A percentile compares a stretch with the other conserved stretches of the same genome.
Evolutionary conservation across 352 stramenopile species (phyloP).

Genomic region (Globisporangium heterothallicum): DNA sequence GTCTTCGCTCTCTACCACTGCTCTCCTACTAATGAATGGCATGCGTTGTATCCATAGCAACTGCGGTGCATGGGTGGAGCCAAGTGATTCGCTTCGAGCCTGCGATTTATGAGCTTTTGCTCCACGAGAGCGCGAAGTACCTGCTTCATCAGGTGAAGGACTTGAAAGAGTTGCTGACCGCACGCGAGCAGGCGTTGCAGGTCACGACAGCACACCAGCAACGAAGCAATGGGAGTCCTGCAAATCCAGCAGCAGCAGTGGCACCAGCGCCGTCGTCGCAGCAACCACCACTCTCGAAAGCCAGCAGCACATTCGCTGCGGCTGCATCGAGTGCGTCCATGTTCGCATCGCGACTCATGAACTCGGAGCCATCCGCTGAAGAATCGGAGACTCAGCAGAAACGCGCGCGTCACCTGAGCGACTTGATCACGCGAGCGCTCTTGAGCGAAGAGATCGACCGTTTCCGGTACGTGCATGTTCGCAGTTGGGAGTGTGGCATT

Average conservation of each 20-base stretch:
- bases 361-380: constrained; percentile 22
- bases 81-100: constrained; percentile 44
- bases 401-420: constrained; percentile 29
- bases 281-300: constrained; percentile 12
- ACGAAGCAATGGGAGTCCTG: neutral
- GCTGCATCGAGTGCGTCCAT: constrained; percentile 24
- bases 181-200: constrained; percentile 35
- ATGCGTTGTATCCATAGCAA: constrained; percentile 15
- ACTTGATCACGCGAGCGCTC: constrained; percentile 54
- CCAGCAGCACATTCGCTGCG: constrained; percentile 23
- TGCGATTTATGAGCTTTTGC: constrained; percentile 55
- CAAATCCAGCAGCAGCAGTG: neutral
- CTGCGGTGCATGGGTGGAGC: constrained; percentile 37
- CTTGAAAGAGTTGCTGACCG: constrained; percentile 53
- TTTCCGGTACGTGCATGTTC: constrained; percentile 26
- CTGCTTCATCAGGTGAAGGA: constrained; percentile 45
- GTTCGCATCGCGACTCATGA: constrained; percentile 38
- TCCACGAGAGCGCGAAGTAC: constrained; percentile 67
- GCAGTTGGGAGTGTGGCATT: too few relatives aligned
- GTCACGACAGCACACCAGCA: neutral
- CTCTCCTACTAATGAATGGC: too few relatives aligned
- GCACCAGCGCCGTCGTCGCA: constrained; percentile 5
- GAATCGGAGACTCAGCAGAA: constrained; percentile 35
- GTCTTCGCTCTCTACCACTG: neutral
- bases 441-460: constrained; percentile 58